Evolutionary conservation across 192 early-diverging fungal genomes (phyloP), one percentile per base, ranked within the genome.

Genomic region (Coemansia sp.): DNA sequence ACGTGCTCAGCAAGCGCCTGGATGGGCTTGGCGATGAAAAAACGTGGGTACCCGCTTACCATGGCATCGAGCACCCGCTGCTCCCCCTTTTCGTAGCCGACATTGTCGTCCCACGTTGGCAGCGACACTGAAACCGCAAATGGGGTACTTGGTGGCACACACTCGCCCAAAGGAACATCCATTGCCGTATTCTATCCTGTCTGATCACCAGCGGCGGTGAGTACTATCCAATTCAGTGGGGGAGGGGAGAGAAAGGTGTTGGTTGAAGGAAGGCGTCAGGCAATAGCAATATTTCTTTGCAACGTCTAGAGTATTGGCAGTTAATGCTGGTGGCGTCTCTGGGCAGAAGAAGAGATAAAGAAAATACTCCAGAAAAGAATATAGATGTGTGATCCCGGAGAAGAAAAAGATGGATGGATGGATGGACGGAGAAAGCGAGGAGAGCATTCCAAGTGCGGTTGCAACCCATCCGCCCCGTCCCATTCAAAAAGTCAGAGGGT

Each of bases 61-160:
- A 98, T 90, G 41, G 76, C 83, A 32, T 83, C 69, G 46, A 89
- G 74, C 21, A 96, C 92, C 6, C 85, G 72, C 9, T 86, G 81
- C 42, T 89, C 86, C n/a, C 87, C 93, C 81, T 95, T 92, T 68
- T 98, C 96, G 63, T 98, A 98, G 42, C 89, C 90, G 52, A 98
- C 83, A 69, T 96, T 96, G 83, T 92, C 93, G 15, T 84, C 72
- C 94, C 95, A 98, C 13, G 77, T 92, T 6, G 96, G 96, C 7
- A 98, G 84, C 18, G 89, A 89, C 6, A 98, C 96, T 18, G 95
- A 97, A 8, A 97, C 90, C 47, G 95, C 95, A 73, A 91, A 88
- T 45, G 85, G 85, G 6, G 87, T 86, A 63, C 89, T 88, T 3
- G 87, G 78, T n/a, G 93, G 93, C 45, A 95, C 90, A 52, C 91